Base-by-base conservation (phyloP, 352 stramenopile genomes). In the Phytophthora cryptogea region DNA sequence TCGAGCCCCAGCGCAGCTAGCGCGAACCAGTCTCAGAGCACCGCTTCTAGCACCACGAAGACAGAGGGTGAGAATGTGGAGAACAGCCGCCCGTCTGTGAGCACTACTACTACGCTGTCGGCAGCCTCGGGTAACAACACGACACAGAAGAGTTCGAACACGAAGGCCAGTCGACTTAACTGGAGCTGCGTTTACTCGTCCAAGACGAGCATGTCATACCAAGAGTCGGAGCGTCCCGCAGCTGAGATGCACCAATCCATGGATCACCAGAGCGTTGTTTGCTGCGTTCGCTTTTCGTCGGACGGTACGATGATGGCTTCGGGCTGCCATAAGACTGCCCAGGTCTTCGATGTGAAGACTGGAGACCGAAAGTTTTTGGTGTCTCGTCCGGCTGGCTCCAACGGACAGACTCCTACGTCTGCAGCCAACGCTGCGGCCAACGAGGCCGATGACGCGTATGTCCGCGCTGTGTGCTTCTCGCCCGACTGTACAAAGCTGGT, bases 221-320 rank as follows among this genome's bases (percentile, higher is more conserved):
- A 85, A 27, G 86, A 95, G 40, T 86, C 80, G 41, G 86, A 95
- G 59, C 82, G 86, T n/a, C 86, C 86, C 0, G 79, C 74, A 5
- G 83, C 85, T 4, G 86, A 95, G 62, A 89, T 95, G 78, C 81
- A 92, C 46, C 82, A 93, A 57, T 89, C 83, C n/a, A 90, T 95
- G 80, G 83, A 95, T 67, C 86, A 95, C 66, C 86, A 95, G 54
- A 95, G 86, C 65, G 86, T 95, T 4, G 86, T 95, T 13, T 95
- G 86, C 70, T 91, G 86, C 55, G 86, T 95, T 10, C 83, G 86
- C 6, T 92, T 95, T 52, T 93, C 83, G 27, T 80, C 82, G 30
- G 86, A 95, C 33, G 86, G 86, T 39, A 88, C 82, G 10, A 92
- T 93, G 80, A 87, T 95, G 82, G 86, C 86, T 14, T 90, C 82